Percentiles rank a stretch among this genome's conserved stretches.
These are phyloP conservation scores for Nakataea oryzae DNA, from an alignment of 2,329 filamentous ascomycete species.

Conservation along the genomic window DNA sequence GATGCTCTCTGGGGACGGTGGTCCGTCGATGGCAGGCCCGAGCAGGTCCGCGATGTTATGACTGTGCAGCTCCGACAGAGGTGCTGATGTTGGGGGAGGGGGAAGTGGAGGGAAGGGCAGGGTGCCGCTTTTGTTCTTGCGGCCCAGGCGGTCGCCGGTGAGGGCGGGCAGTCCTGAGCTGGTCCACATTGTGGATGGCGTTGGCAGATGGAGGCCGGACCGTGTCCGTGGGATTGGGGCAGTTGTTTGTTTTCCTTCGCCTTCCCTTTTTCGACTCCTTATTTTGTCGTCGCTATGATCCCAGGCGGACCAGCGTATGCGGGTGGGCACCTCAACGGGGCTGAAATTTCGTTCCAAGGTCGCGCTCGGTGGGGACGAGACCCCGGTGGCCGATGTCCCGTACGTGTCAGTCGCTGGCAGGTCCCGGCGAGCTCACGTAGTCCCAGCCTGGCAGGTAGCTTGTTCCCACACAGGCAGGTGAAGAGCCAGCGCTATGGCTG, in stretches of 20 bases:
- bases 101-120: constrained; percentile 5
- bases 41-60: constrained; percentile 31
- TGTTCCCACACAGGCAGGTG: neutral
- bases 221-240: too few species aligned
- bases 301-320: neutral
- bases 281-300: neutral
- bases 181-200: constrained; percentile 3
- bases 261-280: neutral
- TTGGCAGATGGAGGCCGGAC: neutral
- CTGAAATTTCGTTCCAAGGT: neutral
- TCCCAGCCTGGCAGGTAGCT: too few species aligned
- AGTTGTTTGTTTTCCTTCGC: neutral
- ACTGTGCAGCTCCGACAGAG: constrained; percentile 6
- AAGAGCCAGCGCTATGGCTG: neutral
- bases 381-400: neutral
- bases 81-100: constrained; percentile 1
- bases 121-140: neutral
- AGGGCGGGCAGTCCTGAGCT: neutral
- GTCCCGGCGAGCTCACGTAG: neutral
- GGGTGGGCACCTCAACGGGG: neutral
- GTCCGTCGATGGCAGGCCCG: constrained; percentile 48
- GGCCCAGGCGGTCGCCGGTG: neutral
- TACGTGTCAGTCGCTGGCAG: neutral
- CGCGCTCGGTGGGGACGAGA: neutral
- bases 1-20: constrained; percentile 49